Percentiles rank a stretch among this genome's conserved stretches.
These are phyloP conservation scores for Fagopyrum tataricum DNA, from an alignment of 148 eudicot species.

Conservation along the genomic window DNA sequence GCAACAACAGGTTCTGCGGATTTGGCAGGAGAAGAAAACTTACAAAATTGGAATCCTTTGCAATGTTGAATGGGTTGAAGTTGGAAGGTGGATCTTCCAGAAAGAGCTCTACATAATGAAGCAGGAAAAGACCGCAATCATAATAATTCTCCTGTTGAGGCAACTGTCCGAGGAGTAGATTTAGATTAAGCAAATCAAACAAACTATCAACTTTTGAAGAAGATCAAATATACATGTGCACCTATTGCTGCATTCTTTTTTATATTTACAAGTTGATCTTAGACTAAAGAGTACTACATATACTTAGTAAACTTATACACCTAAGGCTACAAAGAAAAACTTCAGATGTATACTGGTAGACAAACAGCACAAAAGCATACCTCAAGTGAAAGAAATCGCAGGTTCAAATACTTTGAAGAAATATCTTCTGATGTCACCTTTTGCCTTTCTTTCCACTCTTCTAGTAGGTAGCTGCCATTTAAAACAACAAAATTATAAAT, in stretches of 20 bases:
- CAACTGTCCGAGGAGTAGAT: constrained; percentile 42
- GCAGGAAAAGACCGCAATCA: constrained; percentile 95
- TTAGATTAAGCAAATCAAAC: not conserved
- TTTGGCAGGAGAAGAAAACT: constrained; percentile 24
- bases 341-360: not conserved
- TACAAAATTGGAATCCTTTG: constrained; percentile 55
- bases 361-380: constrained; percentile 27
- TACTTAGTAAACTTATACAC: not conserved
- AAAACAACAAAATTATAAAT: constrained; percentile 13
- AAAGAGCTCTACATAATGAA: constrained; percentile 88
- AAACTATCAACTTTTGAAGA: not conserved
- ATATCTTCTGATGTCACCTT: constrained; percentile 58
- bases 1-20: not conserved
- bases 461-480: constrained; percentile 69
- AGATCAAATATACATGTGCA: not conserved
- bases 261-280: not conserved
- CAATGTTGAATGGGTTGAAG: constrained; percentile 62
- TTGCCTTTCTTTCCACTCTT: constrained; percentile 93
- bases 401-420: constrained; percentile 44
- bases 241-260: not conserved
- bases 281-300: not conserved
- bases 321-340: no score
- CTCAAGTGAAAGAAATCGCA: constrained; percentile 75
- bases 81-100: constrained; percentile 54
- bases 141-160: constrained; percentile 88